Evolutionary conservation across 2,329 filamentous ascomycete species (phyloP).

Genomic region (Xenoacremonium recifei): DNA sequence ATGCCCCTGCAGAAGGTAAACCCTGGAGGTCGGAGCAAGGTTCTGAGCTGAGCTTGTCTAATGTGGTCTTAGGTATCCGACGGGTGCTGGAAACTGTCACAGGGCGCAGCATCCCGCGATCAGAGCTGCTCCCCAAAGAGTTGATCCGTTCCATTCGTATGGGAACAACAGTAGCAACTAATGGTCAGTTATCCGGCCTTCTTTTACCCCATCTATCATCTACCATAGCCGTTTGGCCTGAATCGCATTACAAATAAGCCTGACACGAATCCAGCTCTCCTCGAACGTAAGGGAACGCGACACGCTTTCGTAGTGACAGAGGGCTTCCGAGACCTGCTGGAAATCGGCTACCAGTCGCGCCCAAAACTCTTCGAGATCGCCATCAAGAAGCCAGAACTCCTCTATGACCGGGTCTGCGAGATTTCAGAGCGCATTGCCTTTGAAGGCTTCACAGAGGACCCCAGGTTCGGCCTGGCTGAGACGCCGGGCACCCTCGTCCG

Average conservation of each 20-base stretch:
- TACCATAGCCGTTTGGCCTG: no score
- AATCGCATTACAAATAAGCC: not conserved
- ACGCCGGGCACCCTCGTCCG: slow-evolving; percentile 59
- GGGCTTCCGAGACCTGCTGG: slow-evolving; percentile 52
- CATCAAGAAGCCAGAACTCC: slow-evolving; percentile 64
- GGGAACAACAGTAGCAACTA: slow-evolving; percentile 76
- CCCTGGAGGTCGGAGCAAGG: not conserved
- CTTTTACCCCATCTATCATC: no score
- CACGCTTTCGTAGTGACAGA: slow-evolving; percentile 69
- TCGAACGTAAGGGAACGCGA: slow-evolving; percentile 70
- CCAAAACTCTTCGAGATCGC: slow-evolving; percentile 72
- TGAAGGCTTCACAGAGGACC: slow-evolving; percentile 72
- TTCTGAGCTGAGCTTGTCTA: no score
- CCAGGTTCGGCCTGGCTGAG: slow-evolving; percentile 48
- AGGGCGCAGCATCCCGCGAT: not conserved
- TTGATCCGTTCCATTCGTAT: slow-evolving; percentile 65
- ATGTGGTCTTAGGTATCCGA: not conserved
- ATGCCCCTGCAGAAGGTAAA: not conserved
- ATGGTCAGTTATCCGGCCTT: slow-evolving; percentile 35
- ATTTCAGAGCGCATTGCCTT: slow-evolving; percentile 71
- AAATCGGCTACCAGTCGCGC: slow-evolving; percentile 70
- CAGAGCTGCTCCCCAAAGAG: slow-evolving; percentile 23
- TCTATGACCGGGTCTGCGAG: slow-evolving; percentile 69
- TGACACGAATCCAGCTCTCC: slow-evolving; percentile 44
- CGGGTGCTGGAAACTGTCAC: not conserved